phyloP scores from a whole-genome alignment of 768 basidiomycete species.

The Lactarius pseudohatsudake region DNA sequence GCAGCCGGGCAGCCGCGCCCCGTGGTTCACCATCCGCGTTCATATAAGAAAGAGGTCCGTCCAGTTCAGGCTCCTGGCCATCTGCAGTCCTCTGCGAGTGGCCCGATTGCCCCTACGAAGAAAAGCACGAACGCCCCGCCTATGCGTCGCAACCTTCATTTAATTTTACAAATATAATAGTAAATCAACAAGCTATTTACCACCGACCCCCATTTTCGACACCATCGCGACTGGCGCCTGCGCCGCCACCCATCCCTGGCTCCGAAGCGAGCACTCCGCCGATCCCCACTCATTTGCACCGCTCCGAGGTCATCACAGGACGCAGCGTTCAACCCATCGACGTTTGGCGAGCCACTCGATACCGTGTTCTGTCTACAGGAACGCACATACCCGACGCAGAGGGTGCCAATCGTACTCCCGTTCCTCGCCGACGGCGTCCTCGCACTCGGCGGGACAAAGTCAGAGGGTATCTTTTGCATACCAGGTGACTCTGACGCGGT shows the following conservation, averaged over 20 bases:
- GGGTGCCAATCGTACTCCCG: constrained; percentile 89
- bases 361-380: constrained; percentile 82
- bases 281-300: constrained; percentile 44
- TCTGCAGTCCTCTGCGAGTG: constrained; percentile 20
- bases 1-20: constrained; percentile 5
- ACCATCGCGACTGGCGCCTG: constrained; percentile 24
- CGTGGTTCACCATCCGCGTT: constrained; percentile 12
- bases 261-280: constrained; percentile 64
- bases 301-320: constrained; percentile 51
- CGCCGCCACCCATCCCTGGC: constrained; percentile 41
- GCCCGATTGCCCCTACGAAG: not conserved
- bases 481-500: too few species aligned
- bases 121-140: constrained; percentile 14
- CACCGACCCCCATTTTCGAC: constrained; percentile 28
- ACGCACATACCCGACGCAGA: constrained; percentile 79
- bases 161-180: too few species aligned
- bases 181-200: too few species aligned
- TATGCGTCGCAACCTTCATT: constrained; percentile 23
- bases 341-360: constrained; percentile 88
- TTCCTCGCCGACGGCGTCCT: constrained; percentile 93
- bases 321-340: constrained; percentile 93
- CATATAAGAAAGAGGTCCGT: constrained; percentile 17
- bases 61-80: constrained; percentile 14
- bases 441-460: too few species aligned
- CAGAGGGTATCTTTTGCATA: too few species aligned